Evolutionary conservation across 2,329 filamentous ascomycete genomes (phyloP).

Genomic region (Eutypella sp.): DNA sequence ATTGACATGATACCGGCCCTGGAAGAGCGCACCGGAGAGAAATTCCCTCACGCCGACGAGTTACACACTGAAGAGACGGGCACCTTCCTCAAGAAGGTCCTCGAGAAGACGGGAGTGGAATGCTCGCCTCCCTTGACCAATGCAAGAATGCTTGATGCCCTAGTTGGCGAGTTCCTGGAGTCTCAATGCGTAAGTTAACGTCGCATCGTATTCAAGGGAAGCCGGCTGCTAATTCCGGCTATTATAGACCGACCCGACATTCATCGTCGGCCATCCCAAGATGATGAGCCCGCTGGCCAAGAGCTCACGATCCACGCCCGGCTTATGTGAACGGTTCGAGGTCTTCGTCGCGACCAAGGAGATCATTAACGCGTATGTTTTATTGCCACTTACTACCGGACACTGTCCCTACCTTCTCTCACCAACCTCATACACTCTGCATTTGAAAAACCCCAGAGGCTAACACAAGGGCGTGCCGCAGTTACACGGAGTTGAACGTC

Average conservation of each 20-base stretch:
- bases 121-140: slow-evolving; percentile 90
- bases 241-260: slow-evolving; percentile 71
- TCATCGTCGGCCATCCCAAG: slow-evolving; percentile 74
- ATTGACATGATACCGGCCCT: slow-evolving; percentile 95
- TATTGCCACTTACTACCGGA: too few relatives aligned
- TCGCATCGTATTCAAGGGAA: not conserved
- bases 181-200: slow-evolving; percentile 43
- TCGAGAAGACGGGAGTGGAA: slow-evolving; percentile 47
- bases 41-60: slow-evolving; percentile 84
- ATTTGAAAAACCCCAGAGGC: too few relatives aligned
- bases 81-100: slow-evolving; percentile 54
- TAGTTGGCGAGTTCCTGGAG: slow-evolving; percentile 92
- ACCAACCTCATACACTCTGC: too few relatives aligned
- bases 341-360: slow-evolving; percentile 97
- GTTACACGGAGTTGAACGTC: slow-evolving; percentile 94
- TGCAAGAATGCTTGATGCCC: slow-evolving; percentile 91
- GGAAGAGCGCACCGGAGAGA: slow-evolving; percentile 85
- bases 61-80: slow-evolving; percentile 85
- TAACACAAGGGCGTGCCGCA: too few relatives aligned
- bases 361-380: slow-evolving; percentile 71
- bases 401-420: too few relatives aligned
- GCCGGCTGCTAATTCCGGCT: not conserved
- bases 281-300: slow-evolving; percentile 92
- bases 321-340: slow-evolving; percentile 95
- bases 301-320: slow-evolving; percentile 75